Evolutionary conservation across 148 eudicot species (phyloP), one percentile per base, ranked within the genome.

Genomic region (Simmondsia chinensis): DNA sequence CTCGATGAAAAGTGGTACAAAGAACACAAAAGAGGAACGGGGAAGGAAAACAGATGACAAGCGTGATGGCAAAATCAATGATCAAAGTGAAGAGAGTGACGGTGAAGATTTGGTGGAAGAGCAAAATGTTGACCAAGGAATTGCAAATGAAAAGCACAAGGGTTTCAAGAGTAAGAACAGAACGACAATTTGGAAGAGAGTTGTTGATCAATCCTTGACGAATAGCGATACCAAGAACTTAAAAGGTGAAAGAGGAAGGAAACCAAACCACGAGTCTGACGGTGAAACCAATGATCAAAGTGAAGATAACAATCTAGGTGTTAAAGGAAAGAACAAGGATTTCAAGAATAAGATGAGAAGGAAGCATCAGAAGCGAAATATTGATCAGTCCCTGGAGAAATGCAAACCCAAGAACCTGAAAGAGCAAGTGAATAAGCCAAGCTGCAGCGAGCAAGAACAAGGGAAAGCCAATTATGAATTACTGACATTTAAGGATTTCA

Each of bases 401-500:
- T n/a, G n/a, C n/a, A n/a, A n/a, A n/a, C n/a, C n/a, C n/a, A n/a
- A n/a, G n/a, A n/a, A n/a, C n/a, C n/a, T n/a, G n/a, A n/a, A n/a
- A n/a, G n/a, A n/a, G n/a, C n/a, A n/a, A n/a, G n/a, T n/a, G n/a
- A n/a, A n/a, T n/a, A n/a, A n/a, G n/a, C n/a, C n/a, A n/a, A n/a
- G 9, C 53, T 25, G 33, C 20, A 44, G 58, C 22, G 6, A 50
- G 56, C 3, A 41, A 42, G 56, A 57, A 16, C 23, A 37, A 33
- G 42, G 20, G 23, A 24, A 36, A 9, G 35, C 35, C 8, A 6
- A 7, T 21, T 21, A 21, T 31, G 32, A 31, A 2, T 32, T 13
- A 20, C 48, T 30, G 63, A 64, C 69, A 13, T 59, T 67, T 68
- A 71, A 64, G 43, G 79, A 79, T 33, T 76, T 68, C 33, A 27